Evolutionary conservation across 2,329 filamentous ascomycete genomes (phyloP), one percentile per base, ranked within the genome.

Genomic region (Beauveria bassiana): DNA sequence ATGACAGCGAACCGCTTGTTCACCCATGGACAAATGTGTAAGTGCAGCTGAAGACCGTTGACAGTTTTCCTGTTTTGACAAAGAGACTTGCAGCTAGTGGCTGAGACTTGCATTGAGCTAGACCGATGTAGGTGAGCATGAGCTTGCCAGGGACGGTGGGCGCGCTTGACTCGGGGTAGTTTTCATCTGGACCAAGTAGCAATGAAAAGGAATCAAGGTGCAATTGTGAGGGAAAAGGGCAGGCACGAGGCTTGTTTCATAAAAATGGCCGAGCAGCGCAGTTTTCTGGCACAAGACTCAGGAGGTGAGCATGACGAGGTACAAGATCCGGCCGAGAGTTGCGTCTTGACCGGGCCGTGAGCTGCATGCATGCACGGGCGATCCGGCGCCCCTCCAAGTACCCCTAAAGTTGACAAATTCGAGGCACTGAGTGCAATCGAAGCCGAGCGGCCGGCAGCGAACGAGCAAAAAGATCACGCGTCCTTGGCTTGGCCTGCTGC

Each of bases 1-100:
- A 31, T 49, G 24, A 24, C 9, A 26, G 26, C 5, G 16, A 45
- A 24, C n/a, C 47, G 14, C 31, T 14, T 6, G 18, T 26, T 22
- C 18, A 49, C 24, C 26, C n/a, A 22, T 40, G 16, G 56, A 2
- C 20, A 24, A 45, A 22, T 57, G 46, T 59, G 56, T 59, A 58
- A 58, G 55, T 51, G 57, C 14, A 52, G 47, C 47, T 59, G 56
- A 59, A 51, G 46, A 59, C 46, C 46, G 57, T 59, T 59, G 45
- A 14, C 26, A 38, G 16, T 51, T 52, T 59, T 59, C 57, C 47
- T 52, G 57, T 59, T 59, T 59, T 51, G 47, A 51, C 20, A n/a
- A 43, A 16, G 47, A 26, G 46, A 46, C 26, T 49, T 58, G 46
- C 45, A 49, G 28, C 46, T 42, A 49, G 55, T 59, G 57, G 57